Conservation (phyloP, 1,284 basidiomycete species). For the Ustilago bromivora region DNA sequence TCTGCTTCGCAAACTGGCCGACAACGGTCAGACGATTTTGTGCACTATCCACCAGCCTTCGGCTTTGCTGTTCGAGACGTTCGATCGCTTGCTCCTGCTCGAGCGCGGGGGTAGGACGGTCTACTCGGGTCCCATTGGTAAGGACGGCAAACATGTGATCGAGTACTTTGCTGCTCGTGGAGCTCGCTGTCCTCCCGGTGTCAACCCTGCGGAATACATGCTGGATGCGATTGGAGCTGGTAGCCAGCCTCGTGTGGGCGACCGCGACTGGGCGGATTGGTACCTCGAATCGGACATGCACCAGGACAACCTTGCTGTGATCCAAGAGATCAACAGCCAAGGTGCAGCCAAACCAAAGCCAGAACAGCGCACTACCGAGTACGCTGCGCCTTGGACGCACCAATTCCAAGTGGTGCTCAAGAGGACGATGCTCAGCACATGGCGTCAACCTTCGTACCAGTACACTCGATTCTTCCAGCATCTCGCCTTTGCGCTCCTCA, state of each 20-base stretch:
- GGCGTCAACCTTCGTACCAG: slow-evolving; percentile 70
- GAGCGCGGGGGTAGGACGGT: slow-evolving; percentile 71
- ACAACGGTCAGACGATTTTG: slow-evolving; percentile 80
- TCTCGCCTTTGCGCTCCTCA: slow-evolving; percentile 77
- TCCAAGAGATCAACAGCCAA: slow-evolving; percentile 71
- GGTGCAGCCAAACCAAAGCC: slow-evolving; percentile 69
- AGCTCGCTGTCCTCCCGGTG: slow-evolving; percentile 72
- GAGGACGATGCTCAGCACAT: slow-evolving; percentile 76
- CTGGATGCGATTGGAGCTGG: slow-evolving; percentile 70
- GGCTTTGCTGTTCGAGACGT: slow-evolving; percentile 76
- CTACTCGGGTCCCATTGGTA: slow-evolving; percentile 75
- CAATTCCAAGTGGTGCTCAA: slow-evolving; percentile 81
- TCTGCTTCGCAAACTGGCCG: slow-evolving; percentile 83
- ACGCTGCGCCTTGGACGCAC: slow-evolving; percentile 80
- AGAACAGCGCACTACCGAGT: slow-evolving; percentile 63
- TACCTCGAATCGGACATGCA: slow-evolving; percentile 70
- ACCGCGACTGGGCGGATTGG: slow-evolving; percentile 69
- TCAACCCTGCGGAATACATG: slow-evolving; percentile 74
- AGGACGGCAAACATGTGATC: slow-evolving; percentile 73
- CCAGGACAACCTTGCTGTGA: slow-evolving; percentile 69
- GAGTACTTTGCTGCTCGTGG: slow-evolving; percentile 74
- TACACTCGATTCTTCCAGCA: slow-evolving; percentile 79
- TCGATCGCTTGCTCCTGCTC: slow-evolving; percentile 74
- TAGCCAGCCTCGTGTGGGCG: slow-evolving; percentile 63
- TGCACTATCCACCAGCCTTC: slow-evolving; percentile 78